Percentiles rank a stretch among this genome's conserved stretches.
Conservation (phyloP, 2,329 filamentous ascomycete species). For the Penicillium sp. region DNA sequence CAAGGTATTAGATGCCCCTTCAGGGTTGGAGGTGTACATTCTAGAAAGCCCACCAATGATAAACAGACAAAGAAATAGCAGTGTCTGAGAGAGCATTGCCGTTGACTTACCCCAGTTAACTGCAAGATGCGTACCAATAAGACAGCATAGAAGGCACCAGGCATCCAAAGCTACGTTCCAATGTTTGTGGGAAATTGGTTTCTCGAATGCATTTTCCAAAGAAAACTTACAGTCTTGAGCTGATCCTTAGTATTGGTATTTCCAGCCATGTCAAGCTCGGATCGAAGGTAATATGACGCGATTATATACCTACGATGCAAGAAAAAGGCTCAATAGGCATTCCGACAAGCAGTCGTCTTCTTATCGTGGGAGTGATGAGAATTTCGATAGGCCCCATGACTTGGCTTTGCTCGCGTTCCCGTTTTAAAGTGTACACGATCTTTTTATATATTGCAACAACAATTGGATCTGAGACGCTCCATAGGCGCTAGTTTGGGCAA, state of each 20-base stretch:
- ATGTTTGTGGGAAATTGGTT: background rate
- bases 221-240: slow-evolving; percentile 39
- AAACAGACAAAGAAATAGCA: slow-evolving; percentile 53
- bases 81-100: slow-evolving; percentile 44
- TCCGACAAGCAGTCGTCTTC: slow-evolving; percentile 48
- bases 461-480: slow-evolving; percentile 48
- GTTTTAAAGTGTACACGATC: slow-evolving; percentile 53
- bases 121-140: slow-evolving; percentile 50
- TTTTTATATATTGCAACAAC: slow-evolving; percentile 49
- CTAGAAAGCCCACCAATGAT: slow-evolving; percentile 58
- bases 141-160: slow-evolving; percentile 51
- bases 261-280: slow-evolving; percentile 52
- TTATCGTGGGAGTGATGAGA: slow-evolving; percentile 39
- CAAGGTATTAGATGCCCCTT: slow-evolving; percentile 24
- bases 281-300: slow-evolving; percentile 48
- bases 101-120: slow-evolving; percentile 50
- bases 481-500: slow-evolving; percentile 52
- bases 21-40: slow-evolving; percentile 29
- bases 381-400: slow-evolving; percentile 44
- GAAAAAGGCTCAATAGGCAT: slow-evolving; percentile 40
- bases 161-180: slow-evolving; percentile 57
- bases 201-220: background rate
- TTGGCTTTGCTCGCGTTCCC: slow-evolving; percentile 48
- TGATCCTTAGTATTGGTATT: slow-evolving; percentile 50
- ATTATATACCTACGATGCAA: slow-evolving; percentile 46